Evolutionary conservation across 768 basidiomycete species (phyloP).

Genomic region (Termitomyces sp.): DNA sequence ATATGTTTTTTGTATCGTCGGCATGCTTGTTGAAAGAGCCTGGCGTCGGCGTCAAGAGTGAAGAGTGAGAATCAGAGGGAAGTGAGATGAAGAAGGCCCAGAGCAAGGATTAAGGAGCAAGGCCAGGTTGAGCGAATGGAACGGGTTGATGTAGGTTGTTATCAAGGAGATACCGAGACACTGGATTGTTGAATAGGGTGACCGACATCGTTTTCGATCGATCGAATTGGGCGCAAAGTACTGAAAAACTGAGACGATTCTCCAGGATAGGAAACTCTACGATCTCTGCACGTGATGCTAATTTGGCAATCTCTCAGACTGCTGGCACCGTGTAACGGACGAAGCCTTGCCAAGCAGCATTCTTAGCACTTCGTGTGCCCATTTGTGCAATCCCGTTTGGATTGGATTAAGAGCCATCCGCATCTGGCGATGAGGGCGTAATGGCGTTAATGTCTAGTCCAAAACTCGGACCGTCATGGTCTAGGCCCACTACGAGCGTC

Average conservation of each 20-base stretch:
- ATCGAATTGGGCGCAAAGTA: constrained; percentile 20
- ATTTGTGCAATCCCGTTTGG: neutral
- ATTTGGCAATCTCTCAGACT: constrained; percentile 7
- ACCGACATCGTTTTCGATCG: constrained; percentile 25
- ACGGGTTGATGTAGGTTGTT: constrained; percentile 7
- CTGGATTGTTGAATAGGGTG: constrained; percentile 18
- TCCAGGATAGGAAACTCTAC: constrained; percentile 18
- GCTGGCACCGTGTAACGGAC: neutral
- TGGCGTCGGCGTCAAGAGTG: neutral
- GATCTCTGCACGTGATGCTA: constrained; percentile 14
- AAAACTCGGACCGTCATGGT: neutral
- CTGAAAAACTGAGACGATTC: constrained; percentile 13
- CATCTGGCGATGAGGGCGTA: neutral
- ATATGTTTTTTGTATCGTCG: constrained; percentile 18
- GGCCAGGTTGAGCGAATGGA: neutral
- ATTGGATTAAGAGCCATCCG: neutral
- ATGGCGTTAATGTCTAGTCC: neutral
- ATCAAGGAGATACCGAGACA: constrained; percentile 16
- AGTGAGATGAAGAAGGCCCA: constrained; percentile 3
- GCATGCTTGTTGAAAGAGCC: constrained; percentile 17
- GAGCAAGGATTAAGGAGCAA: constrained; percentile 2
- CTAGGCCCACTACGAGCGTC: neutral
- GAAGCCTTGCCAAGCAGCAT: constrained; percentile 3
- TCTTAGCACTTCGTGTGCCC: neutral
- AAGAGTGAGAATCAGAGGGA: constrained; percentile 1